Conservation (phyloP, 495 filamentous ascomycete species). For the Darksidea phi region DNA sequence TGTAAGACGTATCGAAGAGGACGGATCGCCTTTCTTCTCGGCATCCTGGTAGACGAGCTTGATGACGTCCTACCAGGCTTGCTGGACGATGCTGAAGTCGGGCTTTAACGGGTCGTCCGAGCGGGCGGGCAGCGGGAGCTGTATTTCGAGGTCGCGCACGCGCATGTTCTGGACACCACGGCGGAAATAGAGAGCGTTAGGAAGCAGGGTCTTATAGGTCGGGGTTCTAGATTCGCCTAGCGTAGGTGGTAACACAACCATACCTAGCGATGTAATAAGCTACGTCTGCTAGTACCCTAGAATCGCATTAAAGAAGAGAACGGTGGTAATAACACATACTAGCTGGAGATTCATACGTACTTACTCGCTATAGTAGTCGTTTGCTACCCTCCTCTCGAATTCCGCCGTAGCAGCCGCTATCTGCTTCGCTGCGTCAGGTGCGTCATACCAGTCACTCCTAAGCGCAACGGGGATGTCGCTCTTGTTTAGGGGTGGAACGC, state of each 20-base stretch:
- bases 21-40: constrained; percentile 24
- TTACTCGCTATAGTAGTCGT: constrained; percentile 51
- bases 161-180: constrained; percentile 55
- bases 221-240: constrained; percentile 36
- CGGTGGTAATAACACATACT: constrained; percentile 44
- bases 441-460: constrained; percentile 34
- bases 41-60: constrained; percentile 46
- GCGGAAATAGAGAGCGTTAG: constrained; percentile 55
- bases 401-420: constrained; percentile 53
- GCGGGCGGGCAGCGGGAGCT: constrained; percentile 49
- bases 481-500: constrained; percentile 49
- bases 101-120: constrained; percentile 41
- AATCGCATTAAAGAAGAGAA: constrained; percentile 45
- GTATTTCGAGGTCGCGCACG: constrained; percentile 52
- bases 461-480: constrained; percentile 48
- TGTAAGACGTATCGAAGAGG: constrained; percentile 51
- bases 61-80: constrained; percentile 57
- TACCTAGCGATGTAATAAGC: constrained; percentile 45
- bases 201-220: constrained; percentile 48
- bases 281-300: constrained; percentile 50
- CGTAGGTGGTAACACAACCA: constrained; percentile 47
- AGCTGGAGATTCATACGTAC: constrained; percentile 46
- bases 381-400: constrained; percentile 48
- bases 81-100: constrained; percentile 48
- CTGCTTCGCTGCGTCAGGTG: constrained; percentile 41